Base-by-base conservation (phyloP, 1,139 yeast species). In the Kazachstania sp. region DNA sequence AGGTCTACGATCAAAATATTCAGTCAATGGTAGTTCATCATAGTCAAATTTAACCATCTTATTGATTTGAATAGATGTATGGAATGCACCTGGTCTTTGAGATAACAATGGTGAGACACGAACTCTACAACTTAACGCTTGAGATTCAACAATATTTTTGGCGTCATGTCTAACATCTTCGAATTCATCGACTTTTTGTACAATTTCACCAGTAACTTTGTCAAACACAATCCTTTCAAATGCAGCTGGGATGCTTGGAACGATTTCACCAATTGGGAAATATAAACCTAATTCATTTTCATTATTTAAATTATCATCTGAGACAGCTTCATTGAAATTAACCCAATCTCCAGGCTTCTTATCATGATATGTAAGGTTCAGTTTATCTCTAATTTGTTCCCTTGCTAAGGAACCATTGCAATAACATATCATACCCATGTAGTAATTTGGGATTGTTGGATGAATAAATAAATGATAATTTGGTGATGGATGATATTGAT, bases 371-470 rank as follows among this genome's bases (percentile, higher is more conserved):
- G 74, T 71, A 28, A 68, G 67, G 58, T 84, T 85, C 37, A 88
- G 55, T 18, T 69, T 71, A 63, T 87, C 83, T 43, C 95, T 71
- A 6, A 88, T 72, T 51, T 75, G 73, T 58, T 88, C 96, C 53
- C 97, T 72, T 0, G 97, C 95, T 46, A 88, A 70, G 0, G 96
- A 77, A 0, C 97, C 97, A 64, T 88, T 88, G 63, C 95, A 85
- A 64, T 88, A 88, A 64, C 97, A 88, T 48, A 88, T 78, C 97
- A 88, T 88, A 32, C 95, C 95, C 97, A 88, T 88, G 64, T 81
- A 90, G 42, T 82, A 79, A 34, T 73, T 74, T 0, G 80, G 77
- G 55, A 84, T 75, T 0, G 95, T 83, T 6, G 97, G 97, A 62
- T 88, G 97, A 51, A 79, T 78, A 68, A 88, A 88, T 55, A 87